These are phyloP conservation scores for Eutrema heterophyllum DNA, from an alignment of 345 rosid genomes.

Conservation along the genomic window DNA sequence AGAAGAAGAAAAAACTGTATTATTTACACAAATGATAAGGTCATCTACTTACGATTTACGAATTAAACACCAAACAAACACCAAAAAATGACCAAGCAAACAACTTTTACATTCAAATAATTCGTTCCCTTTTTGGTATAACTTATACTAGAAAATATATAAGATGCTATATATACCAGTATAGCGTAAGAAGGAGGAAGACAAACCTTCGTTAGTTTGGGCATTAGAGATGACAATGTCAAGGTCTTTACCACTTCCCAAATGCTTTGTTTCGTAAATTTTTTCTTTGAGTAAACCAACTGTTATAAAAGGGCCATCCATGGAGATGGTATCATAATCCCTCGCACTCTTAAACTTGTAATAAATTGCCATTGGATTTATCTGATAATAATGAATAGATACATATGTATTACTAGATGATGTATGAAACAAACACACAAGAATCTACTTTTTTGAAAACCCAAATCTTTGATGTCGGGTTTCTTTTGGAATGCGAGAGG, in stretches of 20 bases:
- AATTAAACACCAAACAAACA: too few species aligned
- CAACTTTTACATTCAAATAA: too few species aligned
- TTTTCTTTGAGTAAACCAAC: constrained; percentile 97
- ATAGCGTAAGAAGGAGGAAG: constrained; percentile 7
- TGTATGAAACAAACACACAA: constrained; percentile 8
- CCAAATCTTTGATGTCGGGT: too few species aligned
- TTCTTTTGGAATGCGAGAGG: too few species aligned
- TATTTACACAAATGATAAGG: neutral
- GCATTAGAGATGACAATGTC: constrained; percentile 98
- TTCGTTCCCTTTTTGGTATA: too few species aligned
- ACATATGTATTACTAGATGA: constrained; percentile 9
- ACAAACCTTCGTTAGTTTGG: constrained; percentile 99
- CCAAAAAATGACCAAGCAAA: too few species aligned
- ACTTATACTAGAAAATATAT: too few species aligned
- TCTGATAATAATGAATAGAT: constrained; percentile 31
- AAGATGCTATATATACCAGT: too few species aligned
- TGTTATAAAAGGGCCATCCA: constrained; percentile 95
- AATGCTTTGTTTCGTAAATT: constrained; percentile 96
- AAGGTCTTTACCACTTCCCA: constrained; percentile 97
- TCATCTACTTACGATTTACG: too few species aligned
- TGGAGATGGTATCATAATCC: constrained; percentile 84
- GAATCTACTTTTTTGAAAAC: constrained; percentile 8
- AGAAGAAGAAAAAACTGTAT: neutral
- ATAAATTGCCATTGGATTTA: constrained; percentile 77
- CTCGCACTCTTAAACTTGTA: constrained; percentile 99